Percentiles rank a stretch among this genome's conserved stretches.
Evolutionary conservation across 2,329 filamentous ascomycete genomes (phyloP).

Genomic region (Fusarium clavum): DNA sequence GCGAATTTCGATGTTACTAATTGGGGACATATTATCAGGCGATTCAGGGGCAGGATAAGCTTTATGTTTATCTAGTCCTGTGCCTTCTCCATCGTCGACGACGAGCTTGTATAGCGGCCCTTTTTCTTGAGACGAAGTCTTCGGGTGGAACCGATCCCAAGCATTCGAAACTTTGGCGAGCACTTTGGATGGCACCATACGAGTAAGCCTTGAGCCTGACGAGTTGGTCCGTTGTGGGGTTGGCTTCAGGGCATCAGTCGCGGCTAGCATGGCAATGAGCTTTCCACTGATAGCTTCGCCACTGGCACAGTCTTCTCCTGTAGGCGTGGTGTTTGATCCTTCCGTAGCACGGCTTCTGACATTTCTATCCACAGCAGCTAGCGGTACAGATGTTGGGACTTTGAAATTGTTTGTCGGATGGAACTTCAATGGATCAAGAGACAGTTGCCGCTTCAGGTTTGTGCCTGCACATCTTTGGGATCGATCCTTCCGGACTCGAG

Average conservation of each 20-base stretch:
- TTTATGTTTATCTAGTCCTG: conserved; percentile 14
- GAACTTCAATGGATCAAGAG: conserved; percentile 38
- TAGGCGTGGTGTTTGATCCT: neutral
- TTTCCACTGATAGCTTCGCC: conserved; percentile 51
- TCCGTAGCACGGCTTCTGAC: conserved; percentile 4
- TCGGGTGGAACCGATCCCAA: conserved; percentile 50
- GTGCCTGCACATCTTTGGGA: conserved; percentile 28
- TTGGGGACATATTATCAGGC: conserved; percentile 33
- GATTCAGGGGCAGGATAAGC: conserved; percentile 4
- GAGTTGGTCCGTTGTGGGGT: conserved; percentile 20
- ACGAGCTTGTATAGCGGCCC: conserved; percentile 2
- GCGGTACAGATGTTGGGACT: conserved; percentile 16
- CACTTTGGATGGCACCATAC: conserved; percentile 48
- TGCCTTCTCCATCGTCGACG: neutral
- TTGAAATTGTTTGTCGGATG: conserved; percentile 27
- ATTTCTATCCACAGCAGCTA: conserved; percentile 32
- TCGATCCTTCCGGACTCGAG: conserved; percentile 18
- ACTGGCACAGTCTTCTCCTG: conserved; percentile 5
- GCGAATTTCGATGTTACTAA: conserved; percentile 50
- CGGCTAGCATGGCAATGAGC: conserved; percentile 52
- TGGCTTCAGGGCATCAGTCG: conserved; percentile 52
- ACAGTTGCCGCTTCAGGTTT: conserved; percentile 28
- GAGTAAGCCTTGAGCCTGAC: conserved; percentile 43
- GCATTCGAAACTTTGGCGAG: conserved; percentile 51
- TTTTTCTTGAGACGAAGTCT: conserved; percentile 39